These are phyloP conservation scores for Globisporangium heterothallicum DNA, from an alignment of 352 stramenopile genomes.

Conservation along the genomic window DNA sequence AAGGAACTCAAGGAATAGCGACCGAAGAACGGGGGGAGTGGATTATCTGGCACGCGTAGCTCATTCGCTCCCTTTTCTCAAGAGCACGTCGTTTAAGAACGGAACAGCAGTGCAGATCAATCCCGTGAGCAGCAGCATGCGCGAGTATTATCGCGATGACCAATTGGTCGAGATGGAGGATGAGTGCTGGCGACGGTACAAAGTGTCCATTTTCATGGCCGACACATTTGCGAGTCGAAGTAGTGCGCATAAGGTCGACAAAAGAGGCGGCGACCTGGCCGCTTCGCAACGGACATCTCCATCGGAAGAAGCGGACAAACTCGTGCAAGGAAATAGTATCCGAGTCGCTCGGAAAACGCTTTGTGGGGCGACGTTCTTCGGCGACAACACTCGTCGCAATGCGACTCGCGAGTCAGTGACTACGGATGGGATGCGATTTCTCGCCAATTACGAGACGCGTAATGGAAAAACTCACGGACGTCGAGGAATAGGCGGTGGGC, in stretches of 20 bases:
- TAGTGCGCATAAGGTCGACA: too few species aligned
- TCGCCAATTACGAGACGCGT: conserved; percentile 48
- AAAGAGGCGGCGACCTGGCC: conserved; percentile 8
- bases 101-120: conserved; percentile 46
- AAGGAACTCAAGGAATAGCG: not conserved
- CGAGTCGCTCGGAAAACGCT: conserved; percentile 31
- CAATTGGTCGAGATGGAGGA: conserved; percentile 59
- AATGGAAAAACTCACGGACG: conserved; percentile 8
- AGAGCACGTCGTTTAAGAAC: conserved; percentile 40
- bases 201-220: conserved; percentile 56
- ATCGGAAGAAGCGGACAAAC: not conserved
- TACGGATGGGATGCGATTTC: conserved; percentile 52
- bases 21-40: conserved; percentile 1
- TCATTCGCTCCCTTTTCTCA: conserved; percentile 25
- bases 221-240: conserved; percentile 23
- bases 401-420: conserved; percentile 30
- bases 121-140: conserved; percentile 39
- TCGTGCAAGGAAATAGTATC: conserved; percentile 14
- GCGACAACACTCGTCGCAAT: conserved; percentile 11
- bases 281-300: not conserved
- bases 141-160: conserved; percentile 38
- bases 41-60: conserved; percentile 11
- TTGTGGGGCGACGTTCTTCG: conserved; percentile 29
- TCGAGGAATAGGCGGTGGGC: not conserved
- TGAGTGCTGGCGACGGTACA: conserved; percentile 69